phyloP scores from a whole-genome alignment of 805 yeast species.

The Wickerhamomyces chambardii region DNA sequence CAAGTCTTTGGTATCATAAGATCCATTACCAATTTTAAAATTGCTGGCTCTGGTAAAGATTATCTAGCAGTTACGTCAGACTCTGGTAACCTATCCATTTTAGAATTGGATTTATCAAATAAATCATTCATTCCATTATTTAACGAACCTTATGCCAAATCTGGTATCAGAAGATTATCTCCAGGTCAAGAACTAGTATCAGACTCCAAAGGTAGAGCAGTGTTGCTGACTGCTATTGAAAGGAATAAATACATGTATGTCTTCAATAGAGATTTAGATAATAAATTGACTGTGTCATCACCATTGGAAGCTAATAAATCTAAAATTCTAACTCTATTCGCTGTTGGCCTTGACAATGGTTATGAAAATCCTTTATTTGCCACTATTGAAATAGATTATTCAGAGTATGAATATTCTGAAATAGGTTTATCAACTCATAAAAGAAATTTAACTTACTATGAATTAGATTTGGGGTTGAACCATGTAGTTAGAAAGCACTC shows the following conservation, averaged over 20 bases:
- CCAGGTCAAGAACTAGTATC: slow-evolving; percentile 69
- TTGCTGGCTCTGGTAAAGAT: slow-evolving; percentile 47
- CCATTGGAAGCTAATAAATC: slow-evolving; percentile 64
- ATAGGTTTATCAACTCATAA: slow-evolving; percentile 14
- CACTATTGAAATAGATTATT: slow-evolving; percentile 57
- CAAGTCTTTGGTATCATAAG: slow-evolving; percentile 54
- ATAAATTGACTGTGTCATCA: slow-evolving; percentile 44
- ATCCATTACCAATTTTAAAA: slow-evolving; percentile 37
- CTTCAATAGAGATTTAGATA: slow-evolving; percentile 39
- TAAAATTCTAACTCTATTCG: slow-evolving; percentile 37
- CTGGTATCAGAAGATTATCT: slow-evolving; percentile 64
- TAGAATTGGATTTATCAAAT: slow-evolving; percentile 33
- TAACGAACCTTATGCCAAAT: slow-evolving; percentile 64
- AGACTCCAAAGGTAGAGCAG: slow-evolving; percentile 67
- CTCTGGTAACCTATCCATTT: slow-evolving; percentile 59
- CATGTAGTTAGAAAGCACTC: slow-evolving; percentile 50
- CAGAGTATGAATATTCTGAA: slow-evolving; percentile 19
- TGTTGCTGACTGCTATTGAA: slow-evolving; percentile 67
- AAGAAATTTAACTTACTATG: slow-evolving; percentile 55
- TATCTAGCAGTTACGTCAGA: slow-evolving; percentile 66
- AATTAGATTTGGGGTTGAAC: slow-evolving; percentile 80
- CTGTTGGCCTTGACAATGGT: slow-evolving; percentile 63
- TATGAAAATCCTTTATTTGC: slow-evolving; percentile 84
- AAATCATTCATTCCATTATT: slow-evolving; percentile 32
- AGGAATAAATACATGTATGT: slow-evolving; percentile 64